A percentile compares a stretch with the other conserved stretches of the same genome.
phyloP scores from a whole-genome alignment of 2,329 filamentous ascomycete species.

The Colletotrichum higginsianum region DNA sequence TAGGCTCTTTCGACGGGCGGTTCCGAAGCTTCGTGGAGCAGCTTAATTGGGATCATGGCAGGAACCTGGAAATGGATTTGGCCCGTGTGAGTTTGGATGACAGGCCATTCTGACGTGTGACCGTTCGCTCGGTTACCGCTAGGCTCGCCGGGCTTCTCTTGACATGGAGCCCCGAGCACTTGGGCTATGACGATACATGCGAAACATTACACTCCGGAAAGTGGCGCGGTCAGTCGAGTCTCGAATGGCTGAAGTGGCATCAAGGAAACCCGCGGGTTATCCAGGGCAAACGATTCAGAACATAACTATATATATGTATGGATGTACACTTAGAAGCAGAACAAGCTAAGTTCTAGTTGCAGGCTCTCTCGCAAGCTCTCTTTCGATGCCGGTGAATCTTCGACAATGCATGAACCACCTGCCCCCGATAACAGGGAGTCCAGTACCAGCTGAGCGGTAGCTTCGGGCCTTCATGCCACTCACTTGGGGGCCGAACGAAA shows the following conservation, averaged over 20 bases:
- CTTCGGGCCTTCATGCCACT: background rate
- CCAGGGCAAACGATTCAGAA: background rate
- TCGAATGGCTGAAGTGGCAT: background rate
- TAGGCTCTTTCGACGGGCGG: slow-evolving; percentile 46
- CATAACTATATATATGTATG: no score
- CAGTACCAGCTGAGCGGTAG: slow-evolving; percentile 10
- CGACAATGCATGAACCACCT: slow-evolving; percentile 16
- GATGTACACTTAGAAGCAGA: background rate
- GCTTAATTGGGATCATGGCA: slow-evolving; percentile 51
- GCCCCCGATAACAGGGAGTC: background rate
- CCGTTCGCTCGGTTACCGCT: background rate
- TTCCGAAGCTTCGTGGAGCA: slow-evolving; percentile 54
- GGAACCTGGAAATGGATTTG: slow-evolving; percentile 50
- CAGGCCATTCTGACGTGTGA: slow-evolving; percentile 3
- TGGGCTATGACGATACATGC: slow-evolving; percentile 60
- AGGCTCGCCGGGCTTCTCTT: background rate
- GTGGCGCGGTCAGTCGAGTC: background rate
- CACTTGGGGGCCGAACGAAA: background rate
- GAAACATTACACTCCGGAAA: slow-evolving; percentile 55
- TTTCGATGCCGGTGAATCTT: slow-evolving; percentile 6
- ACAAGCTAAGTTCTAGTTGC: background rate
- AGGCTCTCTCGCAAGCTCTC: background rate
- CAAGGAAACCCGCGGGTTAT: background rate
- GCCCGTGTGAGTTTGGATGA: slow-evolving; percentile 54
- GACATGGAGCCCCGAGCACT: slow-evolving; percentile 12